phyloP scores from a whole-genome alignment of 2,329 filamentous ascomycete genomes.

The Aspergillus sp. region DNA sequence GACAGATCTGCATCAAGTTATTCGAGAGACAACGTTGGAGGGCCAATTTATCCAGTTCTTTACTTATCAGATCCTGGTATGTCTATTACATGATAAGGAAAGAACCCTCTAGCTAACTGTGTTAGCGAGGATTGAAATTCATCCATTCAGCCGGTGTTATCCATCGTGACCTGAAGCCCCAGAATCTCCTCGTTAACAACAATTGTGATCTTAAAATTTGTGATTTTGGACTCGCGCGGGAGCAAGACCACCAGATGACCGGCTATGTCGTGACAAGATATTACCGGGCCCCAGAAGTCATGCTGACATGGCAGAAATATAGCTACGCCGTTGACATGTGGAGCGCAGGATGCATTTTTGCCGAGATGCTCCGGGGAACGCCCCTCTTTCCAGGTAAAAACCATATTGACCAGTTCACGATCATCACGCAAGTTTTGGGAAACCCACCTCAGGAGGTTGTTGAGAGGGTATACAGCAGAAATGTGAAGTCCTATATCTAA shows the following conservation, averaged over 20 bases:
- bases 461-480: conserved; percentile 96
- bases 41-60: conserved; percentile 99
- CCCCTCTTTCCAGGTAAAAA: conserved; percentile 97
- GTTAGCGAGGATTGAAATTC: conserved; percentile 91
- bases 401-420: conserved; percentile 98
- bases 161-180: conserved; percentile 94
- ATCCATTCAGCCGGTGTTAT: conserved; percentile 98
- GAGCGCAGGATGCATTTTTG: conserved; percentile 98
- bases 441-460: conserved; percentile 98
- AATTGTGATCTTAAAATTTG: conserved; percentile 99
- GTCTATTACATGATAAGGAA: conserved; percentile 25
- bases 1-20: conserved; percentile 88
- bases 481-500: conserved; percentile 51
- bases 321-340: conserved; percentile 98
- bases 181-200: conserved; percentile 98
- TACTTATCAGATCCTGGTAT: conserved; percentile 94
- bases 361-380: conserved; percentile 98
- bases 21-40: conserved; percentile 91
- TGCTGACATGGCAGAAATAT: conserved; percentile 99
- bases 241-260: conserved; percentile 99
- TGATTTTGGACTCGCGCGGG: conserved; percentile 94
- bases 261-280: conserved; percentile 98
- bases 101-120: conserved; percentile 11
- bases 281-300: conserved; percentile 97
- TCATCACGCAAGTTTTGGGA: conserved; percentile 94